Percentiles rank a stretch among this genome's conserved stretches.
Evolutionary conservation across 257 asterid genomes (phyloP).

Genomic region (Cinchona pubescens): DNA sequence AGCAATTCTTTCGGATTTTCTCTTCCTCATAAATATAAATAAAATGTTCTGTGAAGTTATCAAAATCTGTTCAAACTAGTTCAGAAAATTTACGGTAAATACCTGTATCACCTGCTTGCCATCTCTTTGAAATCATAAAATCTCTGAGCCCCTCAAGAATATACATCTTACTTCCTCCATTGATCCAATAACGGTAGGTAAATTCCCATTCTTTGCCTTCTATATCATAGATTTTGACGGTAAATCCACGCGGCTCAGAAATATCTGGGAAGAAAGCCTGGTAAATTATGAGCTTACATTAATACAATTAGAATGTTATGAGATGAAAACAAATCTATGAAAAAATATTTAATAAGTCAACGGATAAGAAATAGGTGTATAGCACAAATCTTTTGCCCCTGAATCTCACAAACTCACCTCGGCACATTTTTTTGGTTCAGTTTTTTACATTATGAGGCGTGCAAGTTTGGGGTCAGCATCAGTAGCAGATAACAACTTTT

Average conservation of each 20-base stretch:
- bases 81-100: neutral
- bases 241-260: conserved; percentile 47
- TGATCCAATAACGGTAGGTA: conserved; percentile 53
- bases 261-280: conserved; percentile 72
- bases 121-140: conserved; percentile 51
- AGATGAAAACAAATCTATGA: conserved; percentile 3
- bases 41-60: too few species aligned
- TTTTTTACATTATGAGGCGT: conserved; percentile 56
- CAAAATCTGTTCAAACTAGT: neutral
- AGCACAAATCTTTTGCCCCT: neutral
- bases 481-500: conserved; percentile 47
- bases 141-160: conserved; percentile 71
- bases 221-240: conserved; percentile 51
- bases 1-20: neutral
- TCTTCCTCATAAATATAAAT: neutral
- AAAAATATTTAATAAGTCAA: neutral
- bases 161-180: conserved; percentile 54
- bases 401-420: conserved; percentile 47
- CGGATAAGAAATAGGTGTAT: neutral
- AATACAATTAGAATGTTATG: neutral
- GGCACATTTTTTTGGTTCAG: conserved; percentile 65
- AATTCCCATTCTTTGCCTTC: conserved; percentile 72
- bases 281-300: conserved; percentile 9
- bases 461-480: conserved; percentile 58
- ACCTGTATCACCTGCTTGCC: conserved; percentile 83